These are phyloP conservation scores for Osmanthus fragrans DNA, from an alignment of 257 asterid species.

Conservation along the genomic window DNA sequence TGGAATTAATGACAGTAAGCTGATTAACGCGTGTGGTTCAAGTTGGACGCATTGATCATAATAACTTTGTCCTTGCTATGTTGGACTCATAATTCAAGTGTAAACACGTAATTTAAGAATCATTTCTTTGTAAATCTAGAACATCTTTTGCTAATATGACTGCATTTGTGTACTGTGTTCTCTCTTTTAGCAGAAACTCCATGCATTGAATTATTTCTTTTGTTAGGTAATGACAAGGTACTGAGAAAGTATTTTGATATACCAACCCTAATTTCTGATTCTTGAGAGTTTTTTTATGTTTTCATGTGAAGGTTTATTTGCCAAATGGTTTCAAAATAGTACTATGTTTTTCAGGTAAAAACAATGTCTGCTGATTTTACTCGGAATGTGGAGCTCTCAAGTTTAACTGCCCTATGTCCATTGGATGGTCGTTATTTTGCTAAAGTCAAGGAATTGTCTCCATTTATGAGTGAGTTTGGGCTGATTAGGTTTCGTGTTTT, in stretches of 20 bases:
- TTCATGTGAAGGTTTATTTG: background rate
- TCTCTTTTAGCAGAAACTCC: background rate
- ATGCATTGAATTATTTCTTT: background rate
- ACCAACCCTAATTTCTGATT: background rate
- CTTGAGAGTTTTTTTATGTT: background rate
- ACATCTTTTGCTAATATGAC: background rate
- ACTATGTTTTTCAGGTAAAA: slow-evolving; percentile 31
- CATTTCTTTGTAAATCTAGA: background rate
- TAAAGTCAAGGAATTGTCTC: slow-evolving; percentile 82
- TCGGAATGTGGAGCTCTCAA: slow-evolving; percentile 43
- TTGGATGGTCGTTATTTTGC: slow-evolving; percentile 92
- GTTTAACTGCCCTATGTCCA: slow-evolving; percentile 69
- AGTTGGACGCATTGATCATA: too few relatives aligned
- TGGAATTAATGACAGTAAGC: background rate
- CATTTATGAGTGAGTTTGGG: slow-evolving; percentile 80
- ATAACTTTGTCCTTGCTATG: too few relatives aligned
- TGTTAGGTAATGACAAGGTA: background rate
- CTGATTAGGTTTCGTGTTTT: slow-evolving; percentile 72
- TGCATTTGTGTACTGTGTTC: background rate
- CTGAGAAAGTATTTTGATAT: background rate
- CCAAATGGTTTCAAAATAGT: background rate
- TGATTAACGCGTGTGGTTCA: too few relatives aligned
- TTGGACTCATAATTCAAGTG: too few relatives aligned
- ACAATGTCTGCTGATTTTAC: slow-evolving; percentile 26
- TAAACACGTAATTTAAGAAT: background rate